These are phyloP conservation scores for Hypomontagnella submonticulosa DNA, from an alignment of 495 filamentous ascomycete species.

Conservation along the genomic window DNA sequence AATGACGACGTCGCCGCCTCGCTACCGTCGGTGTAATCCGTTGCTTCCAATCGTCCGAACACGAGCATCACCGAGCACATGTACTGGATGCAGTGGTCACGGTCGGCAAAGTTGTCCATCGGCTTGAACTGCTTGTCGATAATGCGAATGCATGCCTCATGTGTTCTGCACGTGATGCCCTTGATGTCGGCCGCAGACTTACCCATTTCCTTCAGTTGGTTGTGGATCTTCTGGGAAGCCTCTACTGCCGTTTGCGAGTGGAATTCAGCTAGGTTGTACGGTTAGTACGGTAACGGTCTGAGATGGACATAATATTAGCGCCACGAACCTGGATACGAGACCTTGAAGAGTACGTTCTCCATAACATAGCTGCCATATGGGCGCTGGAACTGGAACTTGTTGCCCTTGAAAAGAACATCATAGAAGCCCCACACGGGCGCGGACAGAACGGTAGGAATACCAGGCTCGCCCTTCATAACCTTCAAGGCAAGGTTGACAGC, in stretches of 20 bases:
- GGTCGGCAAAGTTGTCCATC: constrained; percentile 99
- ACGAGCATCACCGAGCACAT: constrained; percentile 97
- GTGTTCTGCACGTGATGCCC: constrained; percentile 89
- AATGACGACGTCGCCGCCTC: constrained; percentile 91
- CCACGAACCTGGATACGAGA: constrained; percentile 87
- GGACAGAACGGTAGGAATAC: constrained; percentile 90
- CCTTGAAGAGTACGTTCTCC: constrained; percentile 99
- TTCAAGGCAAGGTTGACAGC: constrained; percentile 95
- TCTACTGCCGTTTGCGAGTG: constrained; percentile 99
- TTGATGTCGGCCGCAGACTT: constrained; percentile 97
- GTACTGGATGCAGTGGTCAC: constrained; percentile 99
- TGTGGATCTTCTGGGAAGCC: constrained; percentile 86
- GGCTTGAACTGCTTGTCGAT: constrained; percentile 99
- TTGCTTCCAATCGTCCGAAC: constrained; percentile 89
- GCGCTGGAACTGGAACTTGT: constrained; percentile 94
- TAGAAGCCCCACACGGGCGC: constrained; percentile 98
- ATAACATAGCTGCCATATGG: constrained; percentile 98
- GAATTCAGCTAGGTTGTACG: constrained; percentile 78
- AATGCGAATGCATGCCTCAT: constrained; percentile 97
- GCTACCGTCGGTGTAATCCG: constrained; percentile 89
- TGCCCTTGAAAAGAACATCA: constrained; percentile 95
- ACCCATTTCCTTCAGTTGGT: constrained; percentile 81
- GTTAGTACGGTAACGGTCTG: constrained; percentile 1
- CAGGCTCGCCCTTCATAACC: constrained; percentile 90
- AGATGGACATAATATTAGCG: background rate